A percentile compares a stretch with the other conserved stretches of the same genome.
Conservation (phyloP, 169 alveolate genomes). For the Neospora caninum region DNA sequence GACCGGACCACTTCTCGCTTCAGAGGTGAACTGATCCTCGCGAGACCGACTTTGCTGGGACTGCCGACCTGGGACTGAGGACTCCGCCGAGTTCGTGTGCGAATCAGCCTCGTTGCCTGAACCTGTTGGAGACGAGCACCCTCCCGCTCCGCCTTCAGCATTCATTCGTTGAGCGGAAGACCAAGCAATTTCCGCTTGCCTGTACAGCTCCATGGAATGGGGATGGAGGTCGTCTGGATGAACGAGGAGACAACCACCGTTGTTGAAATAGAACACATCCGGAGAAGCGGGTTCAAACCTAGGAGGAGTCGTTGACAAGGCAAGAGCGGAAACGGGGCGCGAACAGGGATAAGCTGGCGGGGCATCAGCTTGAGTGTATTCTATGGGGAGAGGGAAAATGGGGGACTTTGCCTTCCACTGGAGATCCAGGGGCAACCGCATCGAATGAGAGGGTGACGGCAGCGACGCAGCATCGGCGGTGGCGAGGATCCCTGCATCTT, state of each 20-base stretch:
- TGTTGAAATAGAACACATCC: not conserved
- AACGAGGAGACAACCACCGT: conserved; percentile 36
- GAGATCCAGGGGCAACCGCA: conserved; percentile 37
- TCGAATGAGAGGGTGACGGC: not conserved
- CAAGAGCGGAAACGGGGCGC: not conserved
- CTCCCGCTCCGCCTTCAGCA: not conserved
- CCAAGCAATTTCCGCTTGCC: not conserved
- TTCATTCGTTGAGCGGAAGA: not conserved
- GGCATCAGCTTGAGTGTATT: not conserved
- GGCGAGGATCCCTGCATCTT: too few relatives aligned
- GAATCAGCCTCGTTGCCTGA: not conserved
- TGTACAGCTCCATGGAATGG: not conserved
- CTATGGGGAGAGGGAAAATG: not conserved
- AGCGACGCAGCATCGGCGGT: too few relatives aligned
- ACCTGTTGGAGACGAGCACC: not conserved
- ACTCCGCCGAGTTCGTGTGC: not conserved
- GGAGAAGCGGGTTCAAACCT: conserved; percentile 25
- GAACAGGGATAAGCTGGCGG: not conserved
- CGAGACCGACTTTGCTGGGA: not conserved
- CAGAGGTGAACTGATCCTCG: not conserved
- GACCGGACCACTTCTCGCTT: not conserved
- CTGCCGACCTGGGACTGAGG: not conserved
- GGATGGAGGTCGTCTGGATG: conserved; percentile 34
- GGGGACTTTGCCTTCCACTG: not conserved
- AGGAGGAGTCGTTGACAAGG: not conserved